Percentiles rank a stretch among this genome's conserved stretches.
These are phyloP conservation scores for Penicillium expansum DNA, from an alignment of 2,329 filamentous ascomycete genomes.

Conservation along the genomic window DNA sequence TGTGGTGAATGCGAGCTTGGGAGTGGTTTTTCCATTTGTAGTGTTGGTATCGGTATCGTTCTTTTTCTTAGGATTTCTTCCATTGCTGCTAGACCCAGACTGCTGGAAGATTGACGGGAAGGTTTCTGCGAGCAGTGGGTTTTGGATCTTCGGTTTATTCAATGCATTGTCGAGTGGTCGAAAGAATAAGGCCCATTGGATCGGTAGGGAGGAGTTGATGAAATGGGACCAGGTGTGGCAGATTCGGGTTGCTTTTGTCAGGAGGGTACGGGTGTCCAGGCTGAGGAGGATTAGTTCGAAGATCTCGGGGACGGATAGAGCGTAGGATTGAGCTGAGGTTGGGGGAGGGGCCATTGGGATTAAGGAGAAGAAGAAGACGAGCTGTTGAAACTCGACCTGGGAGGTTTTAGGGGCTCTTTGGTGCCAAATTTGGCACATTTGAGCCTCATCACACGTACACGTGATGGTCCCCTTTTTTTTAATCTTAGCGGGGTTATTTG, in stretches of 20 bases:
- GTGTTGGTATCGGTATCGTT: not conserved
- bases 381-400: not conserved
- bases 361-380: not conserved
- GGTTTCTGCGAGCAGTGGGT: not conserved
- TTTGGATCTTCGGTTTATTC: not conserved
- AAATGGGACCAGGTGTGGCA: constrained; percentile 2
- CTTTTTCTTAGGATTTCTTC: not conserved
- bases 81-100: not conserved
- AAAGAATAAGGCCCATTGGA: constrained; percentile 6
- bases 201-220: not conserved
- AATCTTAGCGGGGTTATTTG: not conserved
- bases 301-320: constrained; percentile 5
- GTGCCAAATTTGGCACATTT: not conserved
- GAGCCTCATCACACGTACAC: not conserved
- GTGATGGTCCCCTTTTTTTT: not conserved
- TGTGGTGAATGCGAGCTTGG: not conserved
- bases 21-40: not conserved
- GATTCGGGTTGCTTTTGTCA: constrained; percentile 3
- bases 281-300: constrained; percentile 9
- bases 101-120: constrained; percentile 1
- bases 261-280: constrained; percentile 7
- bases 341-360: not conserved
- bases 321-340: not conserved
- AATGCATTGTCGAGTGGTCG: not conserved
- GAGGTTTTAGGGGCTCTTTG: not conserved